Evolutionary conservation across 2,329 filamentous ascomycete genomes (phyloP), one percentile per base, ranked within the genome.

Genomic region (Fusarium sp.): DNA sequence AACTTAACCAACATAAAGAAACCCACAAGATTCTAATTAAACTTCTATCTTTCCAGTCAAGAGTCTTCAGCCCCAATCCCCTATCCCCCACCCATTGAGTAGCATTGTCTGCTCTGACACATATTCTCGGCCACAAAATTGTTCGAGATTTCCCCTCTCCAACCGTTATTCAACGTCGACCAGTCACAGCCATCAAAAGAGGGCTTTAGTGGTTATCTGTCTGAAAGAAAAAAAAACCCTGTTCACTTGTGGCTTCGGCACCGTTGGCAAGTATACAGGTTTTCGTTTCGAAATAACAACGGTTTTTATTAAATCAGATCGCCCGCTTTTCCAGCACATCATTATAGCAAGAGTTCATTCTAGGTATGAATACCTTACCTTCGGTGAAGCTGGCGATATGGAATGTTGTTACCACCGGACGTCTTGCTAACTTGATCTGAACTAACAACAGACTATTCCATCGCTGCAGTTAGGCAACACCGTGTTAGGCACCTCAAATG

Each of bases 41-140:
- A n/a, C 33, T 24, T 42, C 38, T 42, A 42, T 34, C 44, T 28
- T 43, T 26, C 39, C 34, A 46, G 26, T 36, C n/a, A 57, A 43
- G 26, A 51, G 38, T 43, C 39, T 20, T 56, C 20, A 44, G 20
- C 15, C 50, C 39, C 45, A 10, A 38, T 53, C 44, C 42, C 22
- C 33, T 46, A 39, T 58, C 51, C 55, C 63, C 59, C 55, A 53
- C 68, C 43, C 49, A 54, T 55, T 38, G 51, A 65, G 55, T 49
- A 50, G 49, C 52, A 43, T 61, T 57, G 49, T 58, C 55, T 36
- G 55, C 52, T 71, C 55, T 68, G 49, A 58, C 59, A 71, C 65
- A 63, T 26, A 61, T 62, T 56, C 38, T 60, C 44, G 63, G 59
- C 57, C 58, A 65, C 51, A 61, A 72, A 72, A 52, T 70, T 60